Evolutionary conservation across 2,329 filamentous ascomycete species (phyloP).

Genomic region (Escovopsis weberi): DNA sequence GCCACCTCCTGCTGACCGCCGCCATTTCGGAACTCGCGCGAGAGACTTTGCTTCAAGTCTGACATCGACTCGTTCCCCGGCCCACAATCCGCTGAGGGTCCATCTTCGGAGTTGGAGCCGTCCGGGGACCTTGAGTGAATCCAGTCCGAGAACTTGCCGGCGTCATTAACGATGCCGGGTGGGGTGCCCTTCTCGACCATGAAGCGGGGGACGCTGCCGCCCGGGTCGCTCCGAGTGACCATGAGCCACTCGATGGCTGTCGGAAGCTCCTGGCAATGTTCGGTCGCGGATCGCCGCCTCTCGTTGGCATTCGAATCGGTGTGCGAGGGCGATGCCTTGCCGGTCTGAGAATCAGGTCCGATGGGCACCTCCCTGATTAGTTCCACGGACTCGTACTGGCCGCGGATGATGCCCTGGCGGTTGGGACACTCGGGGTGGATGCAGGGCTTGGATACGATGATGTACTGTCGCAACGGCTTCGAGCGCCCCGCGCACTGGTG

Average conservation of each 20-base stretch:
- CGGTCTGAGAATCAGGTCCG: slow-evolving; percentile 25
- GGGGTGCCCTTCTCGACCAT: slow-evolving; percentile 86
- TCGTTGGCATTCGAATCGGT: slow-evolving; percentile 18
- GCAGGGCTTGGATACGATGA: slow-evolving; percentile 79
- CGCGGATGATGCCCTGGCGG: slow-evolving; percentile 61
- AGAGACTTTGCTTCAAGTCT: slow-evolving; percentile 15
- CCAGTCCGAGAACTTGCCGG: slow-evolving; percentile 73
- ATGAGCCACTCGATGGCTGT: slow-evolving; percentile 71
- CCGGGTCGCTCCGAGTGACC: slow-evolving; percentile 79
- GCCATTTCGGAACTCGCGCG: not conserved
- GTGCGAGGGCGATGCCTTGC: slow-evolving; percentile 19
- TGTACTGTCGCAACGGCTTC: slow-evolving; percentile 47
- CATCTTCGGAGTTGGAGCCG: no score
- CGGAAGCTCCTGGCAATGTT: slow-evolving; percentile 16
- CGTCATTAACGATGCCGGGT: slow-evolving; percentile 62
- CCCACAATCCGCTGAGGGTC: no score
- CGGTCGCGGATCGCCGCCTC: slow-evolving; percentile 7
- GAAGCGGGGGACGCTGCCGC: slow-evolving; percentile 75
- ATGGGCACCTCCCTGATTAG: slow-evolving; percentile 71
- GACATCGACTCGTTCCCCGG: slow-evolving; percentile 13
- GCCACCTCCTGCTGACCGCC: slow-evolving; percentile 8
- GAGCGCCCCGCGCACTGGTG: slow-evolving; percentile 21
- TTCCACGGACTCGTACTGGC: slow-evolving; percentile 83
- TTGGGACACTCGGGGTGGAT: slow-evolving; percentile 58
- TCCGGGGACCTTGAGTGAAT: slow-evolving; percentile 26